Evolutionary conservation across 768 basidiomycete genomes (phyloP), one percentile per base, ranked within the genome.

Genomic region (Podaxis sp.): DNA sequence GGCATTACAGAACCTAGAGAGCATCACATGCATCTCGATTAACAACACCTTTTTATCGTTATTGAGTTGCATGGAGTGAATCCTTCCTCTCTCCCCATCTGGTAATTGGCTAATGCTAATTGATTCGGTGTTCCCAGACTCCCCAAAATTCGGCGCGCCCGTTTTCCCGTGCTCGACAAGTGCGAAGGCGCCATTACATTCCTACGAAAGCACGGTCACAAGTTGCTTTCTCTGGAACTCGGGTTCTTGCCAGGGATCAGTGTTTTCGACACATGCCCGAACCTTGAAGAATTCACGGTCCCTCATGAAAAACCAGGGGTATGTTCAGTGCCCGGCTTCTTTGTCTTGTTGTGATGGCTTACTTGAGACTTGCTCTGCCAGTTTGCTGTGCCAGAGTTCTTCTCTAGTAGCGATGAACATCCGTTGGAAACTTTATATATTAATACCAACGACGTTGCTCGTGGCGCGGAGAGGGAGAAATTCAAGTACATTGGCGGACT

Each of bases 401-500:
- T 61, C 26, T 61, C 36, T 13, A 61, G 59, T 52, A 61, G 24
- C 28, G 39, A 61, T 8, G 51, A 52, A 24, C 59, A 61, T 28
- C 51, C 59, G 17, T 33, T 61, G 24, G 26, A 42, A 42, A 4
- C 1, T 6, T 24, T 61, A 15, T 38, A 42, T 38, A 53, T 61
- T 15, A 61, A 53, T 22, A 52, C 38, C 1, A 5, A 17, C 4
- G 52, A 44, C 19, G 59, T 53, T 17, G 26, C 39, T 40, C 51
- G 40, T 12, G 59, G 39, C 9, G 49, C 59, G 1, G 59, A 61
- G 52, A 61, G 53, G 40, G 52, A 61, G 13, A 61, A 44, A 19
- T 61, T 61, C n/a, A 61, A 54, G n/a, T 61, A 53, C 13, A 39
- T 61, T 15, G 59, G 52, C 15, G 40, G 52, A 9, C 59, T 61